Evolutionary conservation across 2,329 filamentous ascomycete species (phyloP).

Genomic region (Aureobasidium sp.): DNA sequence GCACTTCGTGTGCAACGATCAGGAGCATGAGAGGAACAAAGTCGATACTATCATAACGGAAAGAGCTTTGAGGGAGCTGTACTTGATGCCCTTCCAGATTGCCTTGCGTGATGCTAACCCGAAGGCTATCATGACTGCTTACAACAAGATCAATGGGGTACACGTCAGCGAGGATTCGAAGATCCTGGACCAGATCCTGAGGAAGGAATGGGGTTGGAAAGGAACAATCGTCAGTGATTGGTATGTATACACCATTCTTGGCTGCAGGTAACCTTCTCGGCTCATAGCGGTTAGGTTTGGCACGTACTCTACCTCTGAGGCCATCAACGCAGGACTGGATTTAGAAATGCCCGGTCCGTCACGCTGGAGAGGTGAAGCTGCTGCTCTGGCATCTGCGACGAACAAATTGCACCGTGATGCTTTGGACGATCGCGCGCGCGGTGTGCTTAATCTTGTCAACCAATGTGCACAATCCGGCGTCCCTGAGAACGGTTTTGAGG

Average conservation of each 20-base stretch:
- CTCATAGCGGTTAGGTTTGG: no score
- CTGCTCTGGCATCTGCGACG: background rate
- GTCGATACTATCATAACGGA: conserved; percentile 59
- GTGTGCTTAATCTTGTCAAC: no score
- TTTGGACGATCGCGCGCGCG: no score
- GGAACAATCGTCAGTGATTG: conserved; percentile 61
- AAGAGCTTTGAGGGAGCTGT: conserved; percentile 60
- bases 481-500: no score
- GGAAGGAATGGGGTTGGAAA: conserved; percentile 61
- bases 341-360: conserved; percentile 85
- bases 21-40: conserved; percentile 61
- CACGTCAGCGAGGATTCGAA: conserved; percentile 59
- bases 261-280: no score
- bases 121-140: conserved; percentile 64
- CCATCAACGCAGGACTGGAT: conserved; percentile 66
- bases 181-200: conserved; percentile 60
- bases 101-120: conserved; percentile 58
- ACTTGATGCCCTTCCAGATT: conserved; percentile 57
- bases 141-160: conserved; percentile 68
- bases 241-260: no score
- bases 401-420: no score
- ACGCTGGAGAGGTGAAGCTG: background rate
- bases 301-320: conserved; percentile 59
- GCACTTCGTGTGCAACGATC: conserved; percentile 68
- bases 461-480: no score